Evolutionary conservation across 164 flowering plant species (phyloP), one percentile per base, ranked within the genome.

Genomic region (Euptelea pleiosperma): DNA sequence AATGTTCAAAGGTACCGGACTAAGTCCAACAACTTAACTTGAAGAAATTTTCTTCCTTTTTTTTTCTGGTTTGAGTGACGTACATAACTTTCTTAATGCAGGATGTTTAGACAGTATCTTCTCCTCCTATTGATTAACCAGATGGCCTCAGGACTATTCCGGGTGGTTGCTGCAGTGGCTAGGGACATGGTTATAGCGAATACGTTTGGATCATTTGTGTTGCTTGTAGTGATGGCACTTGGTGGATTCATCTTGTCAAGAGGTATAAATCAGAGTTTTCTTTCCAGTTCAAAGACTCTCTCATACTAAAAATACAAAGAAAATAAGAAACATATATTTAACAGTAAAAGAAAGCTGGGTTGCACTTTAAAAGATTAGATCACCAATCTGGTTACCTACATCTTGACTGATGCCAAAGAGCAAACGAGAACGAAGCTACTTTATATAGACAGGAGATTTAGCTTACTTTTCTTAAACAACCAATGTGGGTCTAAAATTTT

Each of bases 1-100:
- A 62, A 71, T 43, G 61, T 80, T 11, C 68, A 19, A 62, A 75
- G 86, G 86, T 79, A 34, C n/a, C n/a, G n/a, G n/a, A n/a, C n/a
- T n/a, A 57, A 36, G 12, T 7, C 8, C 10, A 30, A 21, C 26
- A 22, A 25, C 5, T 15, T 22, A 41, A 24, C 5, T 33, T 35
- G 35, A 19, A 18, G 22, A 4, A 37, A 46, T 9, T 66, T 0
- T 16, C 7, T 45, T 9, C 15, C 8, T 11, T 12, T 31, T 12
- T 15, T 54, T 28, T 16, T 53, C 26, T 7, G 8, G 29, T 60
- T 30, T 10, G 7, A 28, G 6, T 55, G 31, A 50, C 30, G 4
- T 6, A 12, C 47, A 36, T 10, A 15, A 18, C 55, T 8, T 45
- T 41, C 40, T 53, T 56, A n/a, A 21, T 48, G 47, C 78, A 80